A percentile compares a stretch with the other conserved stretches of the same genome.
Evolutionary conservation across 1,139 yeast species (phyloP).

Genomic region (Candida dubliniensis): DNA sequence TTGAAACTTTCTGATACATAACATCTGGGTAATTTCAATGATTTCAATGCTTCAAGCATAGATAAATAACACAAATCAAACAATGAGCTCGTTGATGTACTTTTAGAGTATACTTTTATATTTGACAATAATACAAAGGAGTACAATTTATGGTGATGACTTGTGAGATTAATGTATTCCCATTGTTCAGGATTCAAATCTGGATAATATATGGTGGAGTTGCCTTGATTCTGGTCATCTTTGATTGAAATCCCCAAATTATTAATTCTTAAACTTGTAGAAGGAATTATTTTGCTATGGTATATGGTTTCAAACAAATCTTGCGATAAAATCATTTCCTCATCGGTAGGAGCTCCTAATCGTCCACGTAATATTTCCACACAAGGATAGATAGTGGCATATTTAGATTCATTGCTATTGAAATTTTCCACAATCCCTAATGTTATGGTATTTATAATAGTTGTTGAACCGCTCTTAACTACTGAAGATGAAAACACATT

Average conservation of each 20-base stretch:
- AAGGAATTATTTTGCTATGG: conserved; percentile 54
- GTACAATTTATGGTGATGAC: conserved; percentile 39
- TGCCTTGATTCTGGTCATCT: conserved; percentile 26
- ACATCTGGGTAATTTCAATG: conserved; percentile 64
- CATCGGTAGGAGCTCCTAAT: conserved; percentile 81
- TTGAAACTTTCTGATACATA: conserved; percentile 50
- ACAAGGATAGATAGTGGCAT: conserved; percentile 65
- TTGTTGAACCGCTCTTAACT: conserved; percentile 71
- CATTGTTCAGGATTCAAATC: conserved; percentile 27
- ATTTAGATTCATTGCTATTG: conserved; percentile 25
- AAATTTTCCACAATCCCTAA: conserved; percentile 61
- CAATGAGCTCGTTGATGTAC: conserved; percentile 59
- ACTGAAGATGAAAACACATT: conserved; percentile 71
- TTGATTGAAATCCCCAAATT: conserved; percentile 52
- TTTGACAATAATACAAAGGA: conserved; percentile 71
- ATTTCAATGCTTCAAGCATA: conserved; percentile 60
- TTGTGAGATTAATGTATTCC: conserved; percentile 14
- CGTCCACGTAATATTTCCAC: conserved; percentile 81
- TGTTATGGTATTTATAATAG: conserved; percentile 72
- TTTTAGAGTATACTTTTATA: conserved; percentile 65
- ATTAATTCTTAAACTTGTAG: conserved; percentile 43
- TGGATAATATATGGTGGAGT: conserved; percentile 39
- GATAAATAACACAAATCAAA: conserved; percentile 78
- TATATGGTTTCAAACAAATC: conserved; percentile 58
- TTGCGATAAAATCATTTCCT: conserved; percentile 83